These are phyloP conservation scores for Rhodotorula babjevae DNA, from an alignment of 768 basidiomycete genomes.

Conservation along the genomic window DNA sequence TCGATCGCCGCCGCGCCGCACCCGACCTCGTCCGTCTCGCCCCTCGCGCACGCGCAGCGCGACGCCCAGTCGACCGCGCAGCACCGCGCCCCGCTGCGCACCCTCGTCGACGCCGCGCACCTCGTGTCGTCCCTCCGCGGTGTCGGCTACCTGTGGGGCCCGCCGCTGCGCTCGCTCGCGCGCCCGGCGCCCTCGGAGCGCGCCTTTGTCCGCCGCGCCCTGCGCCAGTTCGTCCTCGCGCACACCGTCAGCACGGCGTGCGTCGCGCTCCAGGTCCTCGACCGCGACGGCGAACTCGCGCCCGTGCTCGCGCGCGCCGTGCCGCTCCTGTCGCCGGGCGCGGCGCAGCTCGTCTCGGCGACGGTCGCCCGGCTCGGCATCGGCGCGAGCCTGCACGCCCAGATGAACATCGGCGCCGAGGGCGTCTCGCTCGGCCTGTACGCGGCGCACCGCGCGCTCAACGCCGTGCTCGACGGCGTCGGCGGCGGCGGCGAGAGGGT, in stretches of 20 bases:
- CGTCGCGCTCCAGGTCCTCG: conserved; percentile 13
- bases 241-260: conserved; percentile 5
- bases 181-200: not conserved
- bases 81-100: conserved; percentile 1
- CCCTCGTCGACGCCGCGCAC: conserved; percentile 21
- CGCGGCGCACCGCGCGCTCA: not conserved
- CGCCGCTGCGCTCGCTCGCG: not conserved
- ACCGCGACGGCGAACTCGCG: conserved; percentile 16
- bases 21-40: not conserved
- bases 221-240: not conserved
- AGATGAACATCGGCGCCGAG: conserved; percentile 29
- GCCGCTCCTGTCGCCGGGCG: not conserved
- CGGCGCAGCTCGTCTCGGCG: not conserved
- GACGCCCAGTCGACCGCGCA: not conserved
- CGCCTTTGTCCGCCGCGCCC: not conserved
- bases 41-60: not conserved
- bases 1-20: not conserved
- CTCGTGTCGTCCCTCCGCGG: conserved; percentile 29
- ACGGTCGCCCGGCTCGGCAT: conserved; percentile 10
- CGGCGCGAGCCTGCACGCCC: conserved; percentile 15
- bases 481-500: not conserved
- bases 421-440: conserved; percentile 9
- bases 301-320: not conserved
- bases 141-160: conserved; percentile 27
- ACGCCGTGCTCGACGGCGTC: conserved; percentile 9